Evolutionary conservation across 2,329 filamentous ascomycete species (phyloP).

Genomic region (Apiospora pterosperma): DNA sequence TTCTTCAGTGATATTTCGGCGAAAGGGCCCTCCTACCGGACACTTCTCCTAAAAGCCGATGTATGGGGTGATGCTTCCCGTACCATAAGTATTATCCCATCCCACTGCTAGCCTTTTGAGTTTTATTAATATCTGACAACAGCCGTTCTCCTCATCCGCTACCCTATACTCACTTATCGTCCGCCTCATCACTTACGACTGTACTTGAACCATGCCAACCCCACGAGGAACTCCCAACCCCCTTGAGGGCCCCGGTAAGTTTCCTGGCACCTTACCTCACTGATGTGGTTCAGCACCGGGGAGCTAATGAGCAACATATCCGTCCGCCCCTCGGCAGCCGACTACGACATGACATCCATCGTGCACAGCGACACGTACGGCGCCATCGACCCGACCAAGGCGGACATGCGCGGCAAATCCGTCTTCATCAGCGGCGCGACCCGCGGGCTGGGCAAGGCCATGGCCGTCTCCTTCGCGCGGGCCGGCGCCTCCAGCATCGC

Average conservation of each 20-base stretch:
- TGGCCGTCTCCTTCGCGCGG: slow-evolving; percentile 27
- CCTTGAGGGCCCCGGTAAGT: slow-evolving; percentile 7
- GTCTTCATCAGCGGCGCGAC: slow-evolving; percentile 35
- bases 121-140: too few species aligned
- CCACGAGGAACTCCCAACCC: slow-evolving; percentile 6
- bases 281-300: too few species aligned
- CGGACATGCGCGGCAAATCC: slow-evolving; percentile 22
- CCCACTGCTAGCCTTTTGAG: too few species aligned
- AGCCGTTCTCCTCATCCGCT: too few species aligned
- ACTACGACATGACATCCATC: slow-evolving; percentile 23
- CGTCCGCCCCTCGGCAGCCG: not conserved
- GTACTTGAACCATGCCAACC: too few species aligned
- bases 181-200: too few species aligned
- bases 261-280: too few species aligned
- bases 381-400: slow-evolving; percentile 25
- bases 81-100: too few species aligned
- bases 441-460: slow-evolving; percentile 30
- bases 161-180: too few species aligned
- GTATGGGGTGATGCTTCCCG: too few species aligned
- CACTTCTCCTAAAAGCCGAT: too few species aligned
- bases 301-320: too few species aligned
- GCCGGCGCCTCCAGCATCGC: slow-evolving; percentile 34
- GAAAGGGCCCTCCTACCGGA: not conserved
- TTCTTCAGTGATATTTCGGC: not conserved
- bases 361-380: slow-evolving; percentile 34